phyloP scores from a whole-genome alignment of 2,329 filamentous ascomycete genomes.

The Alternaria postmessia region DNA sequence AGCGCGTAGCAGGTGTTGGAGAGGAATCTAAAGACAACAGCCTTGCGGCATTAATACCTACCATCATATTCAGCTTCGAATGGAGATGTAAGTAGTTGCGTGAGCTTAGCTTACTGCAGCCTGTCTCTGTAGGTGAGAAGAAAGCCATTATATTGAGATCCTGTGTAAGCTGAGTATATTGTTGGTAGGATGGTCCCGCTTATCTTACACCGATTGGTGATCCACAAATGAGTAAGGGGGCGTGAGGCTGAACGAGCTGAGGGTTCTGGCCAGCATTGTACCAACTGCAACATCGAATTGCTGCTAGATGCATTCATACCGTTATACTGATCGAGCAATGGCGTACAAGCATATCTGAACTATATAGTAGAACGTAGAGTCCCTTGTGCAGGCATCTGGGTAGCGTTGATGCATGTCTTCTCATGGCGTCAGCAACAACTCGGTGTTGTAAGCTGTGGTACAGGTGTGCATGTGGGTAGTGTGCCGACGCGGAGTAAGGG shows the following conservation, averaged over 20 bases:
- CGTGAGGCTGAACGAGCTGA: constrained; percentile 2
- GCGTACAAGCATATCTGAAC: not conserved
- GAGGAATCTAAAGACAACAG: not conserved
- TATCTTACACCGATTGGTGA: not conserved
- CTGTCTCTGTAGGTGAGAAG: not conserved
- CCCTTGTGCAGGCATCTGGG: not conserved
- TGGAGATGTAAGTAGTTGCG: not conserved
- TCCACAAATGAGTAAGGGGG: not conserved
- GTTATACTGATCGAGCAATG: not conserved
- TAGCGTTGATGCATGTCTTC: not conserved
- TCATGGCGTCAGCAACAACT: not conserved
- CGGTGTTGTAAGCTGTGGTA: not conserved
- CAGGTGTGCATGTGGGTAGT: not conserved
- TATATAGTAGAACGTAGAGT: not conserved
- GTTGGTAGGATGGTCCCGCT: not conserved
- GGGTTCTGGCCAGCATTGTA: not conserved
- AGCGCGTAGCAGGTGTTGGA: not conserved
- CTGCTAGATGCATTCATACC: not conserved
- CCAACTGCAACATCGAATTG: not conserved
- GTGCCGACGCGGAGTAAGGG: not conserved
- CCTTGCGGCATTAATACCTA: not conserved
- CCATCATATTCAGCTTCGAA: not conserved
- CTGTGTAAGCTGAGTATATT: not conserved
- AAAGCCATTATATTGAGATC: not conserved
- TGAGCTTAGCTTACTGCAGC: not conserved